A percentile compares a stretch with the other conserved stretches of the same genome.
Conservation (phyloP, 139 green algal genomes). For the Raphidocelis subcapitata region DNA sequence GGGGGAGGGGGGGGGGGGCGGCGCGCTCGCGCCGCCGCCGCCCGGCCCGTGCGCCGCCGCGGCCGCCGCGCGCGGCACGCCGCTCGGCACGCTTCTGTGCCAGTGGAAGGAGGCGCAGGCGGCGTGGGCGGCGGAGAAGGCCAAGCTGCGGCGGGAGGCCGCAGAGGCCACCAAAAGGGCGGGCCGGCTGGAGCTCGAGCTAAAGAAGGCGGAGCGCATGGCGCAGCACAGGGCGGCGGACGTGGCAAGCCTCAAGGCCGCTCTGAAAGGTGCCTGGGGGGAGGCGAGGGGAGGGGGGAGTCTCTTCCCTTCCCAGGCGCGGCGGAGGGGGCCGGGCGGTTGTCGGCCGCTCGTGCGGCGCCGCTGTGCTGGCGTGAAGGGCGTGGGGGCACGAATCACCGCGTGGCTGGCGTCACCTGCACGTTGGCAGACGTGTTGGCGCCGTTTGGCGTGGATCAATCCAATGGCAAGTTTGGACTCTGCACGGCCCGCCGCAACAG, state of each 20-base stretch:
- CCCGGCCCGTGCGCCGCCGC: no score
- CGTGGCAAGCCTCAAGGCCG: conserved; percentile 23
- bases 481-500: not conserved
- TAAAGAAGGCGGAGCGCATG: conserved; percentile 26
- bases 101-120: conserved; percentile 65
- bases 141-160: conserved; percentile 45
- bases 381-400: no score
- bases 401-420: no score
- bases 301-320: conserved; percentile 24
- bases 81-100: conserved; percentile 51
- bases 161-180: conserved; percentile 44
- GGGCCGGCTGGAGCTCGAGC: conserved; percentile 48
- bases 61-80: conserved; percentile 25
- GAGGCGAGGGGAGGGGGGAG: not conserved
- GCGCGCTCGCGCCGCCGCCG: no score
- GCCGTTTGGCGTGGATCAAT: no score
- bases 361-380: no score
- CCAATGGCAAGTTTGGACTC: not conserved
- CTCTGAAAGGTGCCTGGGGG: conserved; percentile 10
- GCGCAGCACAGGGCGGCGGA: conserved; percentile 44
- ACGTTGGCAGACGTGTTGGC: no score
- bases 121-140: conserved; percentile 64
- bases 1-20: no score
- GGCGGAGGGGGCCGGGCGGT: no score
- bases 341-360: no score